Base-by-base conservation (phyloP, 192 early-diverging fungal genomes). In the Helicostylum pulchrum region DNA sequence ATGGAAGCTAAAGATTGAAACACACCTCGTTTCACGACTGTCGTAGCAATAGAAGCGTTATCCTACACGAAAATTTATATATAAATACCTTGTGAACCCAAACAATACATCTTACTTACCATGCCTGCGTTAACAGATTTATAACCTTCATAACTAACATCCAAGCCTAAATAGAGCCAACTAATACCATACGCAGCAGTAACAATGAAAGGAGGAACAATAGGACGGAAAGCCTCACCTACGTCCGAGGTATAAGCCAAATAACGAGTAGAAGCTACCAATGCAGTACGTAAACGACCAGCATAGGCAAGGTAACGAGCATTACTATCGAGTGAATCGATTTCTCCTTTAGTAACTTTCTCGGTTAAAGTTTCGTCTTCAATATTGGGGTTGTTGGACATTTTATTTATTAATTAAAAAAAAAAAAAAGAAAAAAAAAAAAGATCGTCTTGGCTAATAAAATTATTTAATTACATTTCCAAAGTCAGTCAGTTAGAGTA, bases 191-290 rank as follows among this genome's bases (percentile, higher is more conserved):
- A 87, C 31, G 83, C 82, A 31, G 84, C 75, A 26, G 70, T 82
- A 45, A 89, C 87, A 20, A 89, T 48, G 10, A 63, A 2, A 9
- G 67, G 75, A n/a, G 64, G 43, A 8, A 85, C 83, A 31, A 89
- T 73, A 49, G 87, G 87, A 12, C 87, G 74, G 61, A 89, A 84
- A 1, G 86, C 86, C 61, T 89, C 87, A 34, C 87, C 87, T 23
- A 89, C 79, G 64, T 89, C 85, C 31, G 80, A 83, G n/a, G 85
- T 85, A 70, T 86, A 89, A 20, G 87, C 87, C 15, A 82, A 65
- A 39, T 82, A 81, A 23, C 82, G 80, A 14, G 76, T 67, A 1
- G 78, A 76, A 19, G 80, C 75, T 26, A 63, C 30, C 31, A 82
- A 58, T 39, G 77, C 71, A 6, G 66, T 75, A 48, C 70, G 72